Percentiles rank a stretch among this genome's conserved stretches.
Evolutionary conservation across 73 alveolate genomes (phyloP).

Genomic region (Tetrahymena thermophila): DNA sequence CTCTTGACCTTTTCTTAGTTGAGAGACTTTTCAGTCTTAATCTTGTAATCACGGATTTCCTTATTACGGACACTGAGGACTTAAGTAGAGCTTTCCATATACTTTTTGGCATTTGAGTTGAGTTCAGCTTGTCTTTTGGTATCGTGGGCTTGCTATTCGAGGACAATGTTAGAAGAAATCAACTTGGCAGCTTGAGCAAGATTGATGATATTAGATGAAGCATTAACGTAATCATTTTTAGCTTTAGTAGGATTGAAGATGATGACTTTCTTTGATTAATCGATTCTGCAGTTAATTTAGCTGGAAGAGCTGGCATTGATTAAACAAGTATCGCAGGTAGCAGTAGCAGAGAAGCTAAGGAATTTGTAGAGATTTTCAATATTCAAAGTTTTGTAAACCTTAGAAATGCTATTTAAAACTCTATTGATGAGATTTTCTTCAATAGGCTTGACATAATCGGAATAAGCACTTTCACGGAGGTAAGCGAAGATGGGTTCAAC

Average conservation of each 20-base stretch:
- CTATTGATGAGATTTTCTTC: neutral
- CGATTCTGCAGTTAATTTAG: neutral
- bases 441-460: neutral
- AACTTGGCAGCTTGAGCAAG: neutral
- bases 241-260: conserved; percentile 1
- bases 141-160: neutral
- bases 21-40: neutral
- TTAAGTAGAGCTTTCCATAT: neutral
- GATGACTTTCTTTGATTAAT: neutral
- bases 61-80: neutral
- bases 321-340: neutral
- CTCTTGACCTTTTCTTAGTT: neutral
- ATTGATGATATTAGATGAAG: neutral
- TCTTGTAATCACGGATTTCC: neutral
- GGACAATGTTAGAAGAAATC: neutral
- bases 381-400: neutral
- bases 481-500: neutral
- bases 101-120: neutral
- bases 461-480: neutral
- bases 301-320: neutral
- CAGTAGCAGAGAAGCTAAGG: neutral
- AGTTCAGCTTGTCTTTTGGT: neutral
- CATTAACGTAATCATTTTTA: neutral
- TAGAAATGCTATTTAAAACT: neutral
- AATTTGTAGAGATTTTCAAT: neutral